Evolutionary conservation across 225 moss, liverwort and hornwort species (phyloP).

Genomic region (Bryum argenteum): DNA sequence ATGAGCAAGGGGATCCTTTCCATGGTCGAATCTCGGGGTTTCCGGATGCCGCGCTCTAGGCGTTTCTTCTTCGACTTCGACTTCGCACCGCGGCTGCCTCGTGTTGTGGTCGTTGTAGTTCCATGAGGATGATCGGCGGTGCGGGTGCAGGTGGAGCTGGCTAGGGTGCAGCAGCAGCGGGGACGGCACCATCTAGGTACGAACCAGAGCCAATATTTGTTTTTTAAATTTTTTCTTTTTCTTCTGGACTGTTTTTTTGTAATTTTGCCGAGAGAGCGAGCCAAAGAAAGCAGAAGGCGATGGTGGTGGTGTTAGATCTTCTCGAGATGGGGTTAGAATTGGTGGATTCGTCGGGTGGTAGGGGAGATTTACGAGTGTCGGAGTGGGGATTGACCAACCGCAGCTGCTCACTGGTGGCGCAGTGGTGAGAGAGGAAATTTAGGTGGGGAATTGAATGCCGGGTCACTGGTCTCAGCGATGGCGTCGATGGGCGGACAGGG

Average conservation of each 20-base stretch:
- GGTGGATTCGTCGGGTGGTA: conserved; percentile 43
- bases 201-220: background rate
- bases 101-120: background rate
- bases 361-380: conserved; percentile 36
- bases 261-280: conserved; percentile 14
- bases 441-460: conserved; percentile 79
- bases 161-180: conserved; percentile 40
- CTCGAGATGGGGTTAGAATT: conserved; percentile 37
- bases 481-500: conserved; percentile 98
- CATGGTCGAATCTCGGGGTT: conserved; percentile 47
- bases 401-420: conserved; percentile 66
- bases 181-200: conserved; percentile 41
- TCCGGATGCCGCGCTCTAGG: conserved; percentile 26
- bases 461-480: conserved; percentile 85
- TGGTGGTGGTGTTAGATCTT: conserved; percentile 35
- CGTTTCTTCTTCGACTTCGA: background rate
- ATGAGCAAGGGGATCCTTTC: conserved; percentile 33
- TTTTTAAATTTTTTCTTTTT: background rate
- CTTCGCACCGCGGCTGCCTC: background rate
- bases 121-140: conserved; percentile 58
- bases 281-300: background rate
- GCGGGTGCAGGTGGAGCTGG: conserved; percentile 38
- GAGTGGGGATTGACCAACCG: conserved; percentile 63
- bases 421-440: conserved; percentile 44
- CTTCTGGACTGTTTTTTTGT: background rate